Base-by-base conservation (phyloP, 1,284 basidiomycete species). In the Pyrrhoderma noxium region DNA sequence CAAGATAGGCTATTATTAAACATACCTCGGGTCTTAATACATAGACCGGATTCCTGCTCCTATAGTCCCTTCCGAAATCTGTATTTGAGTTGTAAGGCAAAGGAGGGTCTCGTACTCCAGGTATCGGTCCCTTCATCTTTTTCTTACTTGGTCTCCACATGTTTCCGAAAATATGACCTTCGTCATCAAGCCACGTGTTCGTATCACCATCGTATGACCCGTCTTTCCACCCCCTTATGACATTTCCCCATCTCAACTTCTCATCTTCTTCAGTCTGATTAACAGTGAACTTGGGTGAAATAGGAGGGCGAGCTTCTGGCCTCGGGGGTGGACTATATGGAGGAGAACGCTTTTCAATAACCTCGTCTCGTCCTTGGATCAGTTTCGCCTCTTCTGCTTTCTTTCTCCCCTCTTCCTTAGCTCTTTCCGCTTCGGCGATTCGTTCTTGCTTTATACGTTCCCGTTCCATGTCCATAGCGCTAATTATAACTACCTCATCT, bases 161-260 rank as follows among this genome's bases (percentile, higher is more conserved):
- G 23, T 43, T 44, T 27, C 48, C 48, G 16, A 27, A 42, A 34
- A 53, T 45, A 18, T 25, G 23, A 11, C 18, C 49, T 43, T 45
- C 49, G 3, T 46, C 23, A 13, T 51, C 39, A 18, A 55, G n/a
- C 25, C 45, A 51, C 5, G 27, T 19, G 18, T 55, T 44, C 14
- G 19, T 18, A 21, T 18, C 19, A 18, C 49, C 73, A 5, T 65
- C 64, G 8, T 64, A 58, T 2, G 76, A 74, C 23, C 59, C 66
- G 45, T 57, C 60, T 58, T 71, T 71, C 82, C 82, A 85, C 48
- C 60, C 61, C 19, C 66, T 71, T 51, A 86, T 59, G 9, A 69
- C 72, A 41, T 77, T 73, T 38, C 77, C 65, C 82, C 82, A 84
- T 52, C 61, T 61, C 45, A 64, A 18, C 58, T 59, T 45, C 53